These are phyloP conservation scores for Penicillium diatomitis DNA, from an alignment of 495 filamentous ascomycete genomes.

Conservation along the genomic window DNA sequence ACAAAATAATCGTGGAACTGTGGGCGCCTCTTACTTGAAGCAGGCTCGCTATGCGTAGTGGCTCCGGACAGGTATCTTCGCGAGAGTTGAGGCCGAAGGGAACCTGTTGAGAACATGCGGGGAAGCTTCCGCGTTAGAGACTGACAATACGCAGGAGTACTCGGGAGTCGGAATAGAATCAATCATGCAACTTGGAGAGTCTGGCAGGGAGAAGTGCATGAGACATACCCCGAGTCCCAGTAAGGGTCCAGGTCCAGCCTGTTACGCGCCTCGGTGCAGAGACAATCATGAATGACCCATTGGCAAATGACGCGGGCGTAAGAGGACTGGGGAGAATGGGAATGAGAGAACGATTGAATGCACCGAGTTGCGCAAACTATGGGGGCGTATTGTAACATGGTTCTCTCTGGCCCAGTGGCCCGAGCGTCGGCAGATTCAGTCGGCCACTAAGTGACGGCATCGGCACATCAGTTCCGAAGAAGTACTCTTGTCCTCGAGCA, in stretches of 20 bases:
- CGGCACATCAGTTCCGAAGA: conserved; percentile 14
- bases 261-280: conserved; percentile 34
- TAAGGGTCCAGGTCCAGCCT: conserved; percentile 33
- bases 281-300: conserved; percentile 39
- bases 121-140: conserved; percentile 2
- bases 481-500: no score
- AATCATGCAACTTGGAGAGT: conserved; percentile 5
- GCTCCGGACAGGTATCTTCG: conserved; percentile 14
- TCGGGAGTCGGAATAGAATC: conserved; percentile 4
- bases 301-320: conserved; percentile 9
- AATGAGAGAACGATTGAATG: conserved; percentile 1
- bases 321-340: conserved; percentile 1
- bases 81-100: conserved; percentile 10
- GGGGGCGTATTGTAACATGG: conserved; percentile 7
- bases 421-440: conserved; percentile 21
- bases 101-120: conserved; percentile 12
- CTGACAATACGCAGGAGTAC: not conserved
- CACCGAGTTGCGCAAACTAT: no score
- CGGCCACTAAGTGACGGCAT: conserved; percentile 5
- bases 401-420: conserved; percentile 16
- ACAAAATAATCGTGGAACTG: conserved; percentile 95
- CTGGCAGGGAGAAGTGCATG: no score
- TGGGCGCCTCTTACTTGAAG: conserved; percentile 30
- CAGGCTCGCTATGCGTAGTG: conserved; percentile 5
- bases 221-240: conserved; percentile 28